Conservation (phyloP, 2,329 filamentous ascomycete genomes). For the Paraphoma sp. region DNA sequence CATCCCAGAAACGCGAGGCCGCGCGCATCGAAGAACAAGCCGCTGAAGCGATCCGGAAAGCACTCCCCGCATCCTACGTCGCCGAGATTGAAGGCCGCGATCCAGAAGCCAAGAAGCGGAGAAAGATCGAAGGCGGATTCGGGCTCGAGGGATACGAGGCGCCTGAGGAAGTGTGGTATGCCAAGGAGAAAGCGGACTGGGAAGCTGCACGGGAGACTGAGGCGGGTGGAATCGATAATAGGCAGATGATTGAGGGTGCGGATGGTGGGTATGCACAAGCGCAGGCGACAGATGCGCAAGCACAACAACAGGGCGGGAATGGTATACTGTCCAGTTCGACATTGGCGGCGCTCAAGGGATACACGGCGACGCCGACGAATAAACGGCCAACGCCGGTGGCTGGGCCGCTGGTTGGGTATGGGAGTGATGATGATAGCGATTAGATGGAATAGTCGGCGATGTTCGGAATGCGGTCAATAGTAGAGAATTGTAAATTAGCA, state of each 20-base stretch:
- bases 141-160: constrained; percentile 91
- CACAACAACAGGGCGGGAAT: constrained; percentile 44
- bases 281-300: constrained; percentile 8
- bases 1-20: constrained; percentile 91
- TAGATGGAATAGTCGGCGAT: constrained; percentile 17
- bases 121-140: constrained; percentile 86
- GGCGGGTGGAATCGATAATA: constrained; percentile 63
- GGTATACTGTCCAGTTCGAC: constrained; percentile 86
- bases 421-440: constrained; percentile 83
- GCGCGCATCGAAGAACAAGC: constrained; percentile 92
- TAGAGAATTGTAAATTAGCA: background rate
- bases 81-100: constrained; percentile 93
- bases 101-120: constrained; percentile 82
- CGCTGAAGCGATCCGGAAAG: constrained; percentile 87
- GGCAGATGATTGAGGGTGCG: constrained; percentile 55
- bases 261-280: constrained; percentile 35
- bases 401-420: constrained; percentile 86
- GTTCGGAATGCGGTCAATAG: background rate
- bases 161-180: constrained; percentile 92
- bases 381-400: constrained; percentile 61
- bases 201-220: constrained; percentile 68
- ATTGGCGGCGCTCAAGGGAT: constrained; percentile 75
- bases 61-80: constrained; percentile 87
- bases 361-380: constrained; percentile 50
- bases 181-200: constrained; percentile 72